Conservation (phyloP, 2,329 filamentous ascomycete genomes). For the Acrocalymma vagum region DNA sequence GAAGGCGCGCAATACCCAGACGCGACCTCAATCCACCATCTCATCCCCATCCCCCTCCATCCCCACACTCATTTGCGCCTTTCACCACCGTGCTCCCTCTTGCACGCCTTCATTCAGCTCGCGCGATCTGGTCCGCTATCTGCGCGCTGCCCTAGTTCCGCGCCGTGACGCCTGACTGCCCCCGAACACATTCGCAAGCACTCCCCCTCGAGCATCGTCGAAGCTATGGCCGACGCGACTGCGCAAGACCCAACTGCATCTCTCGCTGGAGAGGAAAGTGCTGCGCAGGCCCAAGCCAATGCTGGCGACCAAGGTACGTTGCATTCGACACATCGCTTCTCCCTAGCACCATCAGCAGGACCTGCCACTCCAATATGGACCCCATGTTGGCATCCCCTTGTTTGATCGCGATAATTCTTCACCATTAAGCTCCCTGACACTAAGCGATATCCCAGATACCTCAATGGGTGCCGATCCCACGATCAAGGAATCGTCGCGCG, state of each 20-base stretch:
- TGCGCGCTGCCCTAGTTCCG: constrained; percentile 20
- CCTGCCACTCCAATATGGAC: constrained; percentile 2
- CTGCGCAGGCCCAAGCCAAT: constrained; percentile 27
- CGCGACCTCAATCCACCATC: constrained; percentile 38
- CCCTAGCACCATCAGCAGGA: constrained; percentile 13
- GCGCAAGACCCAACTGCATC: constrained; percentile 36
- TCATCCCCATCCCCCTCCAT: constrained; percentile 36
- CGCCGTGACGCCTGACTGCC: constrained; percentile 24
- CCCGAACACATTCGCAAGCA: constrained; percentile 28
- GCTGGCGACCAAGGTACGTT: constrained; percentile 44
- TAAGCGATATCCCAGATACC: constrained; percentile 59
- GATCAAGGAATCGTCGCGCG: constrained; percentile 56
- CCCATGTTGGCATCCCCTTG: constrained; percentile 1
- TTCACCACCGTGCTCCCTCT: constrained; percentile 16
- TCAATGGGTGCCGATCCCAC: constrained; percentile 58
- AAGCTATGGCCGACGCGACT: constrained; percentile 42
- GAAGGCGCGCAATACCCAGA: constrained; percentile 40
- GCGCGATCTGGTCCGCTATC: constrained; percentile 10
- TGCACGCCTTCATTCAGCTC: constrained; percentile 7
- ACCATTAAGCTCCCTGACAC: background rate
- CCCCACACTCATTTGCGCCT: constrained; percentile 33
- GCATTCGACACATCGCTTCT: constrained; percentile 4
- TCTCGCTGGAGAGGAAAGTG: constrained; percentile 31
- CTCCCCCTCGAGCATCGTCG: constrained; percentile 17
- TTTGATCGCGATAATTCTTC: background rate